Percentiles rank a stretch among this genome's conserved stretches.
Evolutionary conservation across 2,329 filamentous ascomycete genomes (phyloP).

Genomic region (Claviceps maximensis): DNA sequence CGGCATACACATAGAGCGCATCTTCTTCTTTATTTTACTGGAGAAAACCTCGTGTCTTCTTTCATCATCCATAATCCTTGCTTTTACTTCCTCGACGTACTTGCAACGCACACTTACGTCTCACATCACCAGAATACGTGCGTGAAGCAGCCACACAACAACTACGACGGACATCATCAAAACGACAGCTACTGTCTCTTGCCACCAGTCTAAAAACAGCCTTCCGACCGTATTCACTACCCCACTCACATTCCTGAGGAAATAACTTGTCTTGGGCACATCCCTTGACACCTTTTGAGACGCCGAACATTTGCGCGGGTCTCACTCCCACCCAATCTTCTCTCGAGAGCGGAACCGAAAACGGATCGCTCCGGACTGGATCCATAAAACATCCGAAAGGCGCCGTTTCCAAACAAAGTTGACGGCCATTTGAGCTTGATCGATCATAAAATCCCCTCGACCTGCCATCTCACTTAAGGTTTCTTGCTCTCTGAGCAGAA

Average conservation of each 20-base stretch:
- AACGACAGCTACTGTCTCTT: neutral
- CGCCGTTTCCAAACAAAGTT: neutral
- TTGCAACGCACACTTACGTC: neutral
- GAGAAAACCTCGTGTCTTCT: neutral
- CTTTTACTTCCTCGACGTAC: no score
- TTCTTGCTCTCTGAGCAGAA: neutral
- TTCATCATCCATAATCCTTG: neutral
- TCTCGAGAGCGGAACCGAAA: constrained; percentile 1
- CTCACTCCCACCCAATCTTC: no score
- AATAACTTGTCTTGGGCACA: neutral
- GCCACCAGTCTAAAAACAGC: neutral
- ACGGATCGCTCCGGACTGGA: neutral
- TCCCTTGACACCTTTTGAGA: neutral
- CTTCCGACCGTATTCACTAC: no score
- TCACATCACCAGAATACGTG: neutral
- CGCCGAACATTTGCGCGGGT: neutral
- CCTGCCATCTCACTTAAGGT: neutral
- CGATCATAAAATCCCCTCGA: neutral
- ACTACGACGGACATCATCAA: neutral
- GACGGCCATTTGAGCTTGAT: neutral
- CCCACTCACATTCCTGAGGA: neutral
- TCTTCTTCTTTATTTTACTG: neutral
- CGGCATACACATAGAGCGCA: neutral
- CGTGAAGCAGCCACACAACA: no score
- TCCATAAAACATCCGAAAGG: neutral